A percentile compares a stretch with the other conserved stretches of the same genome.
Evolutionary conservation across 73 alveolate species (phyloP).

Genomic region (Uronychia setigera): DNA sequence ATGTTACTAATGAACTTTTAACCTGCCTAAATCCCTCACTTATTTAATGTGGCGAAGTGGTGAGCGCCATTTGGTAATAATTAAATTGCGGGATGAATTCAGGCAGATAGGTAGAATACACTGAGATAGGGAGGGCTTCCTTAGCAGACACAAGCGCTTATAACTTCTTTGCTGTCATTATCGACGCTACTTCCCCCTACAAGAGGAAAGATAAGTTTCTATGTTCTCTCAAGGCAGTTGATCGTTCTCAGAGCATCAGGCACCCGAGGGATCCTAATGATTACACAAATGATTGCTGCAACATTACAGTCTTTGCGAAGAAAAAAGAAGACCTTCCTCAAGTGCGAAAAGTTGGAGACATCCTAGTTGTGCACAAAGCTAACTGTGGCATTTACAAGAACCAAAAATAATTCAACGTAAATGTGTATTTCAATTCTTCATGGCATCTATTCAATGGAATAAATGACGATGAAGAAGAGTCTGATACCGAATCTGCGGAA

Average conservation of each 20-base stretch:
- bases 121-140: constrained; percentile 44
- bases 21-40: neutral
- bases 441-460: constrained; percentile 48
- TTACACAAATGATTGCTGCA: constrained; percentile 35
- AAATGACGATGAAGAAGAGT: constrained; percentile 11
- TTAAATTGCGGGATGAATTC: constrained; percentile 1
- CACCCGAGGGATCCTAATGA: constrained; percentile 23
- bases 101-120: constrained; percentile 14
- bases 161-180: constrained; percentile 52
- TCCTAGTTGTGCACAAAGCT: constrained; percentile 54
- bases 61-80: neutral
- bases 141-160: constrained; percentile 26
- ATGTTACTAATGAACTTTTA: neutral
- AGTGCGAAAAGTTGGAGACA: constrained; percentile 49
- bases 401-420: constrained; percentile 56
- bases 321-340: constrained; percentile 58
- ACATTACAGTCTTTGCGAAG: constrained; percentile 52
- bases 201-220: constrained; percentile 36
- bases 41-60: neutral
- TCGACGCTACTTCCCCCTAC: constrained; percentile 68
- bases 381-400: constrained; percentile 26
- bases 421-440: constrained; percentile 52
- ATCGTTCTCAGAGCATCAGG: constrained; percentile 7
- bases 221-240: constrained; percentile 51
- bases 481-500: neutral